phyloP scores from a whole-genome alignment of 1,284 basidiomycete genomes.

The Cutaneotrichosporon daszewskae region DNA sequence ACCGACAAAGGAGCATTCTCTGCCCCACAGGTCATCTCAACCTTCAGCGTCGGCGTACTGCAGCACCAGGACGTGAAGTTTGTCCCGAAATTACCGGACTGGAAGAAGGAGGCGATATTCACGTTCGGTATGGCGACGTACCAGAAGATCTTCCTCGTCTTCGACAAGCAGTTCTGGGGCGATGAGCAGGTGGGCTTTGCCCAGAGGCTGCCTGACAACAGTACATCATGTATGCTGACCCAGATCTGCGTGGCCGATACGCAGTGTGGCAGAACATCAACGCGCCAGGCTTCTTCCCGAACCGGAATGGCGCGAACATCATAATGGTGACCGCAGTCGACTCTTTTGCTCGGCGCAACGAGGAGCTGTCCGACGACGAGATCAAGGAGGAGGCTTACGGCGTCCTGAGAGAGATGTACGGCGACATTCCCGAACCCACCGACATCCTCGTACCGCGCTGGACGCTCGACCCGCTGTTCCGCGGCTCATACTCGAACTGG shows the following conservation, averaged over 20 bases:
- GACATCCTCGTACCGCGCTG: slow-evolving; percentile 59
- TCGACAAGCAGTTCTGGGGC: slow-evolving; percentile 63
- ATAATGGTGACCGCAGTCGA: slow-evolving; percentile 63
- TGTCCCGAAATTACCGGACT: slow-evolving; percentile 56
- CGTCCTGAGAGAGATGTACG: slow-evolving; percentile 58
- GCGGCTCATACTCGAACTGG: slow-evolving; percentile 66
- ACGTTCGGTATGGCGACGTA: slow-evolving; percentile 63
- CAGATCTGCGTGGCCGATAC: slow-evolving; percentile 57
- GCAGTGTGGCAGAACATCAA: slow-evolving; percentile 67
- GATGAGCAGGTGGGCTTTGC: slow-evolving; percentile 54
- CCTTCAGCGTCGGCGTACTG: slow-evolving; percentile 56
- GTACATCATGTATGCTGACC: slow-evolving; percentile 62
- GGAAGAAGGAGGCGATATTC: slow-evolving; percentile 62
- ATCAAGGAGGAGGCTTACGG: slow-evolving; percentile 55
- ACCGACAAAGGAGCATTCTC: slow-evolving; percentile 50
- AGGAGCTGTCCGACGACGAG: slow-evolving; percentile 52
- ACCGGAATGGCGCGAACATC: slow-evolving; percentile 42
- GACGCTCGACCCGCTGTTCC: slow-evolving; percentile 56
- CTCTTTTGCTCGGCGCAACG: slow-evolving; percentile 52
- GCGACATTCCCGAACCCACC: slow-evolving; percentile 54
- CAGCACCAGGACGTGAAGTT: slow-evolving; percentile 60
- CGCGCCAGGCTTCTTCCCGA: slow-evolving; percentile 56
- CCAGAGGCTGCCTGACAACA: slow-evolving; percentile 25
- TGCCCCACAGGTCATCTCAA: slow-evolving; percentile 58
- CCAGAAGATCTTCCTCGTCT: slow-evolving; percentile 66